Base-by-base conservation (phyloP, 179 eudicot genomes). In the Corrigiola litoralis region DNA sequence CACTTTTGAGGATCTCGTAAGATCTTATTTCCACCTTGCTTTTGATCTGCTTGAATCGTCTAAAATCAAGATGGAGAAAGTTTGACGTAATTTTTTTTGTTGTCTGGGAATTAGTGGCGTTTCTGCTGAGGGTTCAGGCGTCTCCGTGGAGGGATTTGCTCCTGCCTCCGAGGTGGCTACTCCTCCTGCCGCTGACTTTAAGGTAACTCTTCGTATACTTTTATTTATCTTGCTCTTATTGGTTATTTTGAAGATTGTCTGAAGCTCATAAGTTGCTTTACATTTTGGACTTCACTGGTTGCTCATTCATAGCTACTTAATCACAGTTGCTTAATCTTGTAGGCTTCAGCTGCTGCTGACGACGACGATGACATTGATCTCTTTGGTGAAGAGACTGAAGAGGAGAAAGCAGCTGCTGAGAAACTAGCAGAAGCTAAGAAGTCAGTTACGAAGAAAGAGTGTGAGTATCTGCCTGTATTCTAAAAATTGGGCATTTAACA, bases 371-470 rank as follows among this genome's bases (percentile, higher is more conserved):
- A 92, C 72, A 83, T 94, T 17, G 99, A 94, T 78, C 85, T 94
- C 34, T 94, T 94, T 55, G 99, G 99, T 44, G 99, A 94, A 61
- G 97, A 94, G 81, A 94, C 99, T 7, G 97, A 94, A 70, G 99
- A 94, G 86, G 99, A 94, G 79, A 94, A 94, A 88, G 78, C 77
- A 52, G 99, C 96, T 52, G 86, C 97, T 50, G 97, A 87, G 74
- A 90, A 77, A 41, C 85, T 54, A 16, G 74, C 91, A 36, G 99
- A 96, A 3, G 75, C 97, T 20, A 75, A 65, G 40, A 85, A 83
- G 79, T 76, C 87, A 5, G 66, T 89, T 47, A 77, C 78, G 70
- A 90, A 94, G 91, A 94, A 94, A 81, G 96, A 87, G 34, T 82
- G 97, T 92, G 59, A 85, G 96, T 75, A 23, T 48, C 7, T 41